These are phyloP conservation scores for Nitzschia sp. DNA, from an alignment of 108 stramenopile genomes.

Conservation along the genomic window DNA sequence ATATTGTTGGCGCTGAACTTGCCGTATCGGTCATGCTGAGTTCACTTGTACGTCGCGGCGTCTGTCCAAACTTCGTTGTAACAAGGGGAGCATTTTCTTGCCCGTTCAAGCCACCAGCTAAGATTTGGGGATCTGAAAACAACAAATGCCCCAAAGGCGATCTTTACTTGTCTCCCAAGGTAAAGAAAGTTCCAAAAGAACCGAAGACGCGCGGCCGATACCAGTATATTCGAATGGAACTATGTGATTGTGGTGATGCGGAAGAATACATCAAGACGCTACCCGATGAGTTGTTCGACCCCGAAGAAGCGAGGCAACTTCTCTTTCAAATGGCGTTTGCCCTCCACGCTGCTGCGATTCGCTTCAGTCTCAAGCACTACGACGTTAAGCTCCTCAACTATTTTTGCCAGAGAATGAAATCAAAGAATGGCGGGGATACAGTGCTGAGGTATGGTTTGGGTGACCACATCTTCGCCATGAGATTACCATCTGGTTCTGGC, in stretches of 20 bases:
- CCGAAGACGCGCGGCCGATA: constrained; percentile 39
- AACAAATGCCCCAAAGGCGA: constrained; percentile 56
- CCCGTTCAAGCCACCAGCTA: constrained; percentile 55
- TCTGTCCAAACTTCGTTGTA: constrained; percentile 93
- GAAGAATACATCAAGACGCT: constrained; percentile 85
- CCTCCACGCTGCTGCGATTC: constrained; percentile 82
- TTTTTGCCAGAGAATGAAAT: constrained; percentile 58
- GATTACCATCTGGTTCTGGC: constrained; percentile 51
- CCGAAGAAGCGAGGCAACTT: constrained; percentile 50
- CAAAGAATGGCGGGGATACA: constrained; percentile 26
- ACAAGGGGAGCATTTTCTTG: constrained; percentile 81
- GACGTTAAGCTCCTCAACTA: constrained; percentile 99
- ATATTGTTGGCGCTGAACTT: constrained; percentile 84
- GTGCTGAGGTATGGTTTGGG: constrained; percentile 86
- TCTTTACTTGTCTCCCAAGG: constrained; percentile 23
- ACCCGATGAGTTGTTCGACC: constrained; percentile 46
- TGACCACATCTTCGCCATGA: constrained; percentile 65
- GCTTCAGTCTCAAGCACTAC: constrained; percentile 92
- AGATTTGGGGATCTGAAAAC: constrained; percentile 66
- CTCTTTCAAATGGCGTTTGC: constrained; percentile 96
- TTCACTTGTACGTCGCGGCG: constrained; percentile 76
- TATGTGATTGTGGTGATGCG: constrained; percentile 91
- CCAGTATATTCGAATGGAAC: constrained; percentile 98
- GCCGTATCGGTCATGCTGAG: constrained; percentile 83
- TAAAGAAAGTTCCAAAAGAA: constrained; percentile 29